These are phyloP conservation scores for Cordyceps pruinosa DNA, from an alignment of 2,329 filamentous ascomycete genomes.

Conservation along the genomic window DNA sequence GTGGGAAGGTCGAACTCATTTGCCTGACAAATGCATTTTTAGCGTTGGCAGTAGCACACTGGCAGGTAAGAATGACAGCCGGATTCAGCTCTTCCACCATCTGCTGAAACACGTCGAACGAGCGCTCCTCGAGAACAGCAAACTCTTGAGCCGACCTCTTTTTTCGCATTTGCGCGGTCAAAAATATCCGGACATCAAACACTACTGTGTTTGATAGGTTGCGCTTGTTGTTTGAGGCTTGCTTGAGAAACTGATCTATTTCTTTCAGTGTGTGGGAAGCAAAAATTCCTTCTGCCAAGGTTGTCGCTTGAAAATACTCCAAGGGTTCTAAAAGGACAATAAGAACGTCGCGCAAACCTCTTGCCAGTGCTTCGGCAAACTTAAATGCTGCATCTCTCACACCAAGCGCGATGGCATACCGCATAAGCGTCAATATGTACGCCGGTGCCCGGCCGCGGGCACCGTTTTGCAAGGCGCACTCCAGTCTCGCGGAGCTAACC, in stretches of 20 bases:
- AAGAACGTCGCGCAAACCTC: not conserved
- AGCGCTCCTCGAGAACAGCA: not conserved
- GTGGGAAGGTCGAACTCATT: not conserved
- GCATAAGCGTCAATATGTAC: not conserved
- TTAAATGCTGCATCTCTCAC: not conserved
- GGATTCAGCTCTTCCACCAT: slow-evolving; percentile 1
- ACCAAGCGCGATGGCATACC: not conserved
- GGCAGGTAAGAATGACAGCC: slow-evolving; percentile 1
- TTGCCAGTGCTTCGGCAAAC: not conserved
- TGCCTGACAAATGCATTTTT: not conserved
- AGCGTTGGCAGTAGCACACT: not conserved
- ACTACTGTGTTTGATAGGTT: not conserved
- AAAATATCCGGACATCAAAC: slow-evolving; percentile 2
- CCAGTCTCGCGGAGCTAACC: not conserved
- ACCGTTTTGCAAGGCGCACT: not conserved
- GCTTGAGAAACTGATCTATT: not conserved
- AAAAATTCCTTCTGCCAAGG: not conserved
- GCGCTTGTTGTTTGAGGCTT: not conserved
- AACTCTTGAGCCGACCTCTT: not conserved
- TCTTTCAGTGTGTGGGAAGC: not conserved
- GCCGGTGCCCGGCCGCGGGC: not conserved
- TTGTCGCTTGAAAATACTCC: slow-evolving; percentile 1
- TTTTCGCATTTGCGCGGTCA: not conserved
- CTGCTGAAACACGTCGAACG: not conserved
- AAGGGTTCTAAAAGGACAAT: slow-evolving; percentile 1